Conservation (phyloP, 2,329 filamentous ascomycete genomes). For the Didymella lethalis region DNA sequence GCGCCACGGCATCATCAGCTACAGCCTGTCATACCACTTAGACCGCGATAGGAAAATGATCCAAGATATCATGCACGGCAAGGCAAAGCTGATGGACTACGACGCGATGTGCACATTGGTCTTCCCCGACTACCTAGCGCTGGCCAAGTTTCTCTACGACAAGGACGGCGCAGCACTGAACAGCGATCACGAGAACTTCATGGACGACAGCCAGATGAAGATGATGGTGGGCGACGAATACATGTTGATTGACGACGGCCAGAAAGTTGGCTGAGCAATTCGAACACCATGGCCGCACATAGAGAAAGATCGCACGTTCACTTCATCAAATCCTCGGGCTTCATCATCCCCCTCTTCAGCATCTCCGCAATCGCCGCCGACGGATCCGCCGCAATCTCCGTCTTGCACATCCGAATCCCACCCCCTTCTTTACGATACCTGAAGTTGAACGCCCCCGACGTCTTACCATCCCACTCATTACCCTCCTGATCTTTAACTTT, state of each 20-base stretch:
- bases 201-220: constrained; percentile 52
- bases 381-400: constrained; percentile 21
- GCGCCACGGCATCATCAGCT: constrained; percentile 55
- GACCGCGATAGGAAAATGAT: constrained; percentile 54
- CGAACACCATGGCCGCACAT: background rate
- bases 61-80: constrained; percentile 57
- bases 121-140: constrained; percentile 56
- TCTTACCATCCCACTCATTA: constrained; percentile 23
- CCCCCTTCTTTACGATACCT: constrained; percentile 12
- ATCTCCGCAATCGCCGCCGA: constrained; percentile 19
- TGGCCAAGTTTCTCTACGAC: constrained; percentile 58
- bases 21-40: constrained; percentile 58
- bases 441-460: constrained; percentile 21
- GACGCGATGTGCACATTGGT: constrained; percentile 60
- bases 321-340: constrained; percentile 26
- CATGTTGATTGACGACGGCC: constrained; percentile 50
- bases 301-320: constrained; percentile 1
- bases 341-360: constrained; percentile 28
- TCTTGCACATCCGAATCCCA: constrained; percentile 12
- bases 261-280: constrained; percentile 33
- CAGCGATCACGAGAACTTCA: constrained; percentile 50
- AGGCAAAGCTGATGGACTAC: constrained; percentile 55
- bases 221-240: constrained; percentile 59
- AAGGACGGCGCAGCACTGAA: constrained; percentile 53
- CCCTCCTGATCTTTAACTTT: constrained; percentile 18